phyloP scores from a whole-genome alignment of 208 protist genomes.

The Leishmania aethiopica region DNA sequence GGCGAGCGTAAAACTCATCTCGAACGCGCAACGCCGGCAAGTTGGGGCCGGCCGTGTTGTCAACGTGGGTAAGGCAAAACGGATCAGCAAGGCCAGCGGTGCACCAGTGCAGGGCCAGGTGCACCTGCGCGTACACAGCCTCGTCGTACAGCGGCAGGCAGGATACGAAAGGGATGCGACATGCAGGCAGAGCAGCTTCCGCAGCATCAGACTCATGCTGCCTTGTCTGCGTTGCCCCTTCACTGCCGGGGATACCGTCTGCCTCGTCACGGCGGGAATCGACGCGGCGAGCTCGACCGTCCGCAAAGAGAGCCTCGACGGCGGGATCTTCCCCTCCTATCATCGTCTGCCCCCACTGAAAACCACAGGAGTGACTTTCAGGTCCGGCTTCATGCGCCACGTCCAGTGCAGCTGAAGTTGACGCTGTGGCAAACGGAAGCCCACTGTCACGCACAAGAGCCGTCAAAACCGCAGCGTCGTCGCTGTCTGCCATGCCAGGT shows the following conservation, averaged over 20 bases:
- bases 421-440: conserved; percentile 10
- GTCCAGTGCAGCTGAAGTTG: neutral
- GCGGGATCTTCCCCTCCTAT: neutral
- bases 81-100: conserved; percentile 66
- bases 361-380: neutral
- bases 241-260: neutral
- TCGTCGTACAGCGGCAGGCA: conserved; percentile 45
- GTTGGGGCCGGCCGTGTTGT: conserved; percentile 11
- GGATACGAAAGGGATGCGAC: conserved; percentile 34
- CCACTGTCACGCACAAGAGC: conserved; percentile 26
- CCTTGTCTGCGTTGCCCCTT: neutral
- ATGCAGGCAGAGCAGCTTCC: conserved; percentile 2
- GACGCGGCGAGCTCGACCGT: neutral
- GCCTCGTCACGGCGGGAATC: neutral
- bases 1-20: conserved; percentile 11
- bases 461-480: conserved; percentile 37
- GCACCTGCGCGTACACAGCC: conserved; percentile 54
- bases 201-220: neutral
- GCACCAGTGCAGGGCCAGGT: conserved; percentile 72
- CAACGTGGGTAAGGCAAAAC: conserved; percentile 42
- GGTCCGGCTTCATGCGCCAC: neutral
- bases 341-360: conserved; percentile 1
- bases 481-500: conserved; percentile 1
- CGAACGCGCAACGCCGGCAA: conserved; percentile 24
- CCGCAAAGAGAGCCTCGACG: conserved; percentile 5